Evolutionary conservation across 768 basidiomycete species (phyloP), one percentile per base, ranked within the genome.

Genomic region (Sarcodon aspratus): DNA sequence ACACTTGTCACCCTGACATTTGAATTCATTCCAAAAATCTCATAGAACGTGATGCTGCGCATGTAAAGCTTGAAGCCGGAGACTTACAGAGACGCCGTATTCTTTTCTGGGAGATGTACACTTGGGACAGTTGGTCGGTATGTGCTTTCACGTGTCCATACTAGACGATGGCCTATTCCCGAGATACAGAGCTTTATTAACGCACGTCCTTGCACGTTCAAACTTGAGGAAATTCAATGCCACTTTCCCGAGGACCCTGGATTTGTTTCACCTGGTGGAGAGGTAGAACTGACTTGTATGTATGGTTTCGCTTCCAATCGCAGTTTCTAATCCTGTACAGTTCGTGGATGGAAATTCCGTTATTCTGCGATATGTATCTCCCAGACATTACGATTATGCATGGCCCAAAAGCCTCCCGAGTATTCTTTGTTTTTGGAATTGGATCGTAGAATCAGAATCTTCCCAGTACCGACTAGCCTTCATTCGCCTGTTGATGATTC

Each of bases 61-160:
- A 64, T 1, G 75, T 73, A 73, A 70, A 69, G 52, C 63, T 78
- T 18, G 61, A 63, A 12, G 52, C 61, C 6, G 69, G 68, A 15
- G 76, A 78, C 50, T 55, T 71, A 3, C 73, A 76, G 51, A 62
- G 73, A 33, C 59, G 69, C 33, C 66, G 77, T 45, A 57, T 64
- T 36, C 48, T 76, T 36, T 78, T 77, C 57, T 78, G 76, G 76
- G 76, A 78, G 49, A 58, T 76, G 8, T 73, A 67, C 54, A 63
- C 67, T 13, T 73, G 69, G 63, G 74, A 78, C 55, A 61, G 67
- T 7, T 78, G 75, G 72, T 65, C 67, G 47, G 75, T 72, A 51
- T 49, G 68, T 64, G 13, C 2, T 32, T 50, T 15, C 18, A 15
- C 45, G 32, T 13, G 6, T 9, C 5, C 17, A 9, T 31, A 18